Conservation (phyloP, 345 rosid genomes). For the Citrus sp. region DNA sequence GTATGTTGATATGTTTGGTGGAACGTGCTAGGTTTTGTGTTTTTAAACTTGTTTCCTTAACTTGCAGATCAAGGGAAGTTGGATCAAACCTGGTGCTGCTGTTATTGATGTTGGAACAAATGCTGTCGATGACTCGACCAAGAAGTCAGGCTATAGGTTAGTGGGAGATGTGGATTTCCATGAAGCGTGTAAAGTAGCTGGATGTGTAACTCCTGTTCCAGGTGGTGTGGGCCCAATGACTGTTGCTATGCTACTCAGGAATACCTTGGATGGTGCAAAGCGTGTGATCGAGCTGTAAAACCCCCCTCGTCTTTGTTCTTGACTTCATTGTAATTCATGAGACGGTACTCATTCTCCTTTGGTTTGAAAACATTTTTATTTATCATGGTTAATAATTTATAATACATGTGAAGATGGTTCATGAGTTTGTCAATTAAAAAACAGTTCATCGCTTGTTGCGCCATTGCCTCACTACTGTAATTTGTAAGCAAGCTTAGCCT, state of each 20-base stretch:
- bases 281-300: conserved; percentile 46
- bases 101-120: conserved; percentile 94
- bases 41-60: background rate
- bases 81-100: conserved; percentile 98
- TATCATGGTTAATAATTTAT: background rate
- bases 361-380: background rate
- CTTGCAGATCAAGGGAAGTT: conserved; percentile 74
- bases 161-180: conserved; percentile 90
- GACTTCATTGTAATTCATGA: background rate
- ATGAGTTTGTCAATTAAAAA: background rate
- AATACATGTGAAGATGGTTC: background rate
- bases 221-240: conserved; percentile 99
- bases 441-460: background rate
- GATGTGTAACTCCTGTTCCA: conserved; percentile 86
- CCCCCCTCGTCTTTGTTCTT: background rate
- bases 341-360: background rate
- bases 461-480: background rate
- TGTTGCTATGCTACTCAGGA: conserved; percentile 84
- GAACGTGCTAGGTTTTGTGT: background rate
- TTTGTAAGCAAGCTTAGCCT: background rate
- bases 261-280: conserved; percentile 83
- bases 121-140: conserved; percentile 68
- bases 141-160: conserved; percentile 76
- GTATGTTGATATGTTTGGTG: background rate
- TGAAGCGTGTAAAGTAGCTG: conserved; percentile 81